Evolutionary conservation across 768 basidiomycete species (phyloP).

Genomic region (Leccinum incarnatum): DNA sequence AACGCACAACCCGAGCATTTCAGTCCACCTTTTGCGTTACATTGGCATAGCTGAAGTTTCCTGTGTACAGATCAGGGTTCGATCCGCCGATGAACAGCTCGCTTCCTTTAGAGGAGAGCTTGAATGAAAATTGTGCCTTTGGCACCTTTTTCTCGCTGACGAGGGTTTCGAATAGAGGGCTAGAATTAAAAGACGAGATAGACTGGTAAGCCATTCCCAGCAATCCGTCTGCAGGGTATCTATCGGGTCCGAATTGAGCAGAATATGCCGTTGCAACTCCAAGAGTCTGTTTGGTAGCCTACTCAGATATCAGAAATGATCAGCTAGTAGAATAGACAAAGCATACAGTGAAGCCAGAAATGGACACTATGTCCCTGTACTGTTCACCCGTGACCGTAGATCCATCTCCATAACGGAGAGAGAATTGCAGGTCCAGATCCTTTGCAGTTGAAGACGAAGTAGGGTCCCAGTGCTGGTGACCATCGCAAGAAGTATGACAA

Average conservation of each 20-base stretch:
- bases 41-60: neutral
- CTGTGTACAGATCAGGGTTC: neutral
- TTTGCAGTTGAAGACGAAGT: slow-evolving; percentile 5
- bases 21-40: neutral
- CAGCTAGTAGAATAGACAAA: neutral
- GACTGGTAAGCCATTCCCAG: slow-evolving; percentile 41
- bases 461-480: slow-evolving; percentile 33
- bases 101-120: slow-evolving; percentile 37
- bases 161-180: slow-evolving; percentile 41
- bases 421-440: neutral
- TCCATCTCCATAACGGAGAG: neutral
- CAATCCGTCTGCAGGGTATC: slow-evolving; percentile 19
- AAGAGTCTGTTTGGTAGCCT: slow-evolving; percentile 11
- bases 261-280: slow-evolving; percentile 7
- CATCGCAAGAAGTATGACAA: slow-evolving; percentile 25
- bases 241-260: neutral
- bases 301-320: neutral
- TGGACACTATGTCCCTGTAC: slow-evolving; percentile 6
- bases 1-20: neutral
- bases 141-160: slow-evolving; percentile 33
- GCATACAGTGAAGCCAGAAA: slow-evolving; percentile 10
- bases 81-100: neutral
- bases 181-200: slow-evolving; percentile 33
- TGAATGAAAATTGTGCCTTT: slow-evolving; percentile 46
- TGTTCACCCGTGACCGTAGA: slow-evolving; percentile 1